Evolutionary conservation across 805 yeast species (phyloP).

Genomic region (Brettanomyces sp.): DNA sequence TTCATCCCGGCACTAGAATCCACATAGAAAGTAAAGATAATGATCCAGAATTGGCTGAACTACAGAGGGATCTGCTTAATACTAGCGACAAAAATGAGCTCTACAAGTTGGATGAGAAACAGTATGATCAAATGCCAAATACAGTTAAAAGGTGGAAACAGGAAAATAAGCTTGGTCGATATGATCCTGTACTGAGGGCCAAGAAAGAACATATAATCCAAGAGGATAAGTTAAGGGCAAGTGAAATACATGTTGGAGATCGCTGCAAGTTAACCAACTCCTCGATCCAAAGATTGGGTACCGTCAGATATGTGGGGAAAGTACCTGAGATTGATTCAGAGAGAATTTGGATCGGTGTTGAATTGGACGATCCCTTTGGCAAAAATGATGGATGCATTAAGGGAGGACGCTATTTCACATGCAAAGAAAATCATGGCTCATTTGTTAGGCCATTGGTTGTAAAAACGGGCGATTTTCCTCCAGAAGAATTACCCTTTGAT

Average conservation of each 20-base stretch:
- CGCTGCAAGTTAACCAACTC: constrained; percentile 38
- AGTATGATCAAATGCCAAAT: constrained; percentile 49
- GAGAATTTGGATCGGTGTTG: constrained; percentile 73
- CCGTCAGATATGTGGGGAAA: constrained; percentile 60
- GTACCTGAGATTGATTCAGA: constrained; percentile 49
- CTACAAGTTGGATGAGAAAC: constrained; percentile 45
- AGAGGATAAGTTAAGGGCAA: constrained; percentile 24
- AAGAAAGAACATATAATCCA: constrained; percentile 17
- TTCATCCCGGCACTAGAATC: constrained; percentile 33
- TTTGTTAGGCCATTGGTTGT: constrained; percentile 65
- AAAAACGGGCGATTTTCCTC: constrained; percentile 59
- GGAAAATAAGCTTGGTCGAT: constrained; percentile 60
- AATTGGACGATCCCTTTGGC: constrained; percentile 79
- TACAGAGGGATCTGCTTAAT: constrained; percentile 14
- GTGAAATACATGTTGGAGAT: constrained; percentile 33
- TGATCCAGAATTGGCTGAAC: constrained; percentile 33
- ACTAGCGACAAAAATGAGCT: constrained; percentile 21
- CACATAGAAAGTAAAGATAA: constrained; percentile 51
- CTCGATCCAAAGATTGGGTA: constrained; percentile 54
- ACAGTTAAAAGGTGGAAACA: constrained; percentile 76
- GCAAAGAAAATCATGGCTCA: constrained; percentile 56
- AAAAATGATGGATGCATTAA: constrained; percentile 73
- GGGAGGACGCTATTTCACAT: constrained; percentile 49
- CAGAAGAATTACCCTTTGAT: constrained; percentile 20
- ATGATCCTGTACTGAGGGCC: constrained; percentile 40